Conservation (phyloP, 2,329 filamentous ascomycete genomes). For the Epichloe sp. region DNA sequence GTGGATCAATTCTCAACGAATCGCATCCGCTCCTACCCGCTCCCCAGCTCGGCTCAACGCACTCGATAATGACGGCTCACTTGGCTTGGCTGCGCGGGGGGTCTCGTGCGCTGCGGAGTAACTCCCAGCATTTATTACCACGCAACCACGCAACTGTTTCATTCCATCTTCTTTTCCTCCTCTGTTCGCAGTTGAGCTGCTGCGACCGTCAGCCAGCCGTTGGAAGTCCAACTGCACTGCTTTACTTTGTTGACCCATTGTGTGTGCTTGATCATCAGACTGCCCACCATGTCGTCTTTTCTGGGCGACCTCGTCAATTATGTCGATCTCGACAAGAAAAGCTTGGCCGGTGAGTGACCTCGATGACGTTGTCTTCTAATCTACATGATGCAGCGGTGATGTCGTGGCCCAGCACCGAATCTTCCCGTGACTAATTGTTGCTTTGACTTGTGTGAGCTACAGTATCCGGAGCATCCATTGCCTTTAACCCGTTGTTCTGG, state of each 20-base stretch:
- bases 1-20: background rate
- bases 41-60: background rate
- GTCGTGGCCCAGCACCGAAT: background rate
- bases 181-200: too few relatives aligned
- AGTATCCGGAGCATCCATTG: constrained; percentile 74
- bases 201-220: too few relatives aligned
- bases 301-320: constrained; percentile 42
- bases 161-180: background rate
- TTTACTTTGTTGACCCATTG: background rate
- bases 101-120: background rate
- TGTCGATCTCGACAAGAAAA: constrained; percentile 54
- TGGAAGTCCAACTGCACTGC: background rate
- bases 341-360: constrained; percentile 45
- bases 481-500: constrained; percentile 98
- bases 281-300: constrained; percentile 25
- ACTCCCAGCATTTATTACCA: background rate
- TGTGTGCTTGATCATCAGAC: background rate
- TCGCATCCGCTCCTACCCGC: background rate
- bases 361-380: background rate
- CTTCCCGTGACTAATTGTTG: constrained; percentile 2
- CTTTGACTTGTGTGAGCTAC: background rate
- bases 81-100: background rate
- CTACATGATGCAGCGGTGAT: background rate
- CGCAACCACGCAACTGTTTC: background rate
- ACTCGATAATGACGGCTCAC: background rate